These are phyloP conservation scores for Podaxis carcinomalis DNA, from an alignment of 768 basidiomycete species.

Conservation along the genomic window DNA sequence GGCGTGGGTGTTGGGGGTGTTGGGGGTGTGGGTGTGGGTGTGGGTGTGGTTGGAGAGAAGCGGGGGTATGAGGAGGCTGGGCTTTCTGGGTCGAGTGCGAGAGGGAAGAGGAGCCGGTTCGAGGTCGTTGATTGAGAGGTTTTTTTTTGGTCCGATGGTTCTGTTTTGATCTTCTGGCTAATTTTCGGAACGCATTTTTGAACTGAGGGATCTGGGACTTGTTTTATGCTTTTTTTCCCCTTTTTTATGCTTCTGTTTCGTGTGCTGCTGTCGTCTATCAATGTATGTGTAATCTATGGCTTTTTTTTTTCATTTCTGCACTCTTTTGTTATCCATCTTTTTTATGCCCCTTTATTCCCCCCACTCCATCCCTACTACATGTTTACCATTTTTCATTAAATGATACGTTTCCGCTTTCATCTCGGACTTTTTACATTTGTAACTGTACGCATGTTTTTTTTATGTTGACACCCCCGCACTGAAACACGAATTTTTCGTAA, in stretches of 20 bases:
- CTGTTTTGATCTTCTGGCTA: neutral
- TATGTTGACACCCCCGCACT: too few relatives aligned
- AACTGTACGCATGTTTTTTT: too few relatives aligned
- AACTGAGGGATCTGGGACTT: neutral
- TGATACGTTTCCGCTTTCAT: too few relatives aligned
- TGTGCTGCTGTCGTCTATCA: neutral
- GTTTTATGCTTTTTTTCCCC: neutral
- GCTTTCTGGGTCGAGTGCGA: constrained; percentile 19
- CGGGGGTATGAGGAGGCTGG: constrained; percentile 13
- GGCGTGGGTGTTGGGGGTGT: constrained; percentile 19
- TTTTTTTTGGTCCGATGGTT: neutral
- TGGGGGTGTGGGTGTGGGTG: constrained; percentile 10
- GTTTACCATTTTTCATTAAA: too few relatives aligned
- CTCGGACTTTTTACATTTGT: too few relatives aligned
- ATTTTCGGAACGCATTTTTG: neutral
- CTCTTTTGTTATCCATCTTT: neutral
- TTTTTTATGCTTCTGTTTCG: neutral
- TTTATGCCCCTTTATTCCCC: neutral
- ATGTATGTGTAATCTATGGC: neutral
- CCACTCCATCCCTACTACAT: too few relatives aligned
- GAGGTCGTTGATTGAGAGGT: constrained; percentile 42
- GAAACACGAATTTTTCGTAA: too few relatives aligned
- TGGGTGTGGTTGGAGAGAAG: constrained; percentile 5
- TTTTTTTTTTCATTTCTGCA: neutral
- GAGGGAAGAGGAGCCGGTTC: constrained; percentile 56